These are phyloP conservation scores for Ceratobasidium sp. DNA, from an alignment of 1,284 basidiomycete species.

Conservation along the genomic window DNA sequence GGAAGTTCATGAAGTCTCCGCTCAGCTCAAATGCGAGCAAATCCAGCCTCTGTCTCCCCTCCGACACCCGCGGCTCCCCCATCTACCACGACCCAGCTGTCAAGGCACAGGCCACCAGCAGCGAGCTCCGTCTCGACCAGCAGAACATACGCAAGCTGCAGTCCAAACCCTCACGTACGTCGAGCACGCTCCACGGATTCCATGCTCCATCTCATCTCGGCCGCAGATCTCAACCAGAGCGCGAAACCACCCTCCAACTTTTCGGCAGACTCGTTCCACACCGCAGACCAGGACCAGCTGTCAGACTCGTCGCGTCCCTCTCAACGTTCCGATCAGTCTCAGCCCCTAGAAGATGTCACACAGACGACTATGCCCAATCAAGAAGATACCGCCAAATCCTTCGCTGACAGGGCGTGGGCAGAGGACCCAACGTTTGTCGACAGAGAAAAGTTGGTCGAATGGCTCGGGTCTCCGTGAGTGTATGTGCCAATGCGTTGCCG, in stretches of 20 bases:
- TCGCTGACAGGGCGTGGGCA: slow-evolving; percentile 35
- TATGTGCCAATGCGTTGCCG: slow-evolving; percentile 11
- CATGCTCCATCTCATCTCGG: slow-evolving; percentile 6
- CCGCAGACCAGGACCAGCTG: slow-evolving; percentile 23
- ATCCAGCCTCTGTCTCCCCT: slow-evolving; percentile 11
- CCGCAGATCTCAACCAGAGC: slow-evolving; percentile 15
- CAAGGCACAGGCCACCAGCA: slow-evolving; percentile 18
- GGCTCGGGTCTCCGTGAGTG: slow-evolving; percentile 40
- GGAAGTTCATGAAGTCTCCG: slow-evolving; percentile 6
- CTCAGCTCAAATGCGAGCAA: slow-evolving; percentile 32
- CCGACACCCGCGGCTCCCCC: slow-evolving; percentile 8
- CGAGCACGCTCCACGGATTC: background rate
- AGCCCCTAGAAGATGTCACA: slow-evolving; percentile 9
- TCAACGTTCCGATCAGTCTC: background rate
- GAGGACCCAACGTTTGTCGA: slow-evolving; percentile 37
- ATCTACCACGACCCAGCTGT: slow-evolving; percentile 12
- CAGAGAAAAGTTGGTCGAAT: slow-evolving; percentile 35
- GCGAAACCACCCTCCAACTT: slow-evolving; percentile 25
- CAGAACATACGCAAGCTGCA: background rate
- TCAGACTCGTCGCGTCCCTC: slow-evolving; percentile 8
- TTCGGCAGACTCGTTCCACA: slow-evolving; percentile 30
- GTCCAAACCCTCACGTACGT: slow-evolving; percentile 33
- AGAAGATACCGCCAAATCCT: slow-evolving; percentile 26
- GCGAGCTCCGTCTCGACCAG: slow-evolving; percentile 34
- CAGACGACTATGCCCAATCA: background rate